Evolutionary conservation across 495 filamentous ascomycete species (phyloP), one percentile per base, ranked within the genome.

Genomic region (Hypoxylon intermedium): DNA sequence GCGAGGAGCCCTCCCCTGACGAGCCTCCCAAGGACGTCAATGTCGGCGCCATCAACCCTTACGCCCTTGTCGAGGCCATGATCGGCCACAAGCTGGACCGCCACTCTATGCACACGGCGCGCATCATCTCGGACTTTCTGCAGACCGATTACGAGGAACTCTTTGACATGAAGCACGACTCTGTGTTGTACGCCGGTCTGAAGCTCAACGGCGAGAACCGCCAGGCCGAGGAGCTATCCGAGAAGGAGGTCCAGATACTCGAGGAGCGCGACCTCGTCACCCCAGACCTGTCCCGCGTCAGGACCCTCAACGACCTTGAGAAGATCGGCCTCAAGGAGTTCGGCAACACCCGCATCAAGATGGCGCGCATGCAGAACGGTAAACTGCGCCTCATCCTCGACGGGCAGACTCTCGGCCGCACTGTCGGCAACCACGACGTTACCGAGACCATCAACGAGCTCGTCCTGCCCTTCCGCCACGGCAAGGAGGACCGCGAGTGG

Each of bases 101-200:
- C 37, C 55, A 50, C 23, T 43, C 60, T 1, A 40, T 70, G 3
- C 44, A 60, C 2, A 67, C 70, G 0, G 42, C 60, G 7, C 56
- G 57, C 12, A 62, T 73, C 51, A 46, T 76, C 21, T 58, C 70
- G 21, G 68, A 73, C 48, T 61, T 70, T 18, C 67, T 76, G 7
- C 73, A 76, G 67, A 75, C 71, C 16, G 73, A 76, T 52, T 76
- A 76, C 55, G 73, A 75, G 30, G 53, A 76, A 58, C 69, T 75
- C 15, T 76, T 76, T 43, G 74, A 76, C 67, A 36, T 75, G 60
- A 74, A 71, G 58, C 69, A 72, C 62, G 44, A 68, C 34, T 72
- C 72, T 9, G 59, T 73, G 15, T 62, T 76, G 11, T 75, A 65
- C 40, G 74, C 74, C 6, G 74, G 74, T 21, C 48, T 72, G 4